Base-by-base conservation (phyloP, 2,329 filamentous ascomycete genomes). In the Nothophoma quercina region DNA sequence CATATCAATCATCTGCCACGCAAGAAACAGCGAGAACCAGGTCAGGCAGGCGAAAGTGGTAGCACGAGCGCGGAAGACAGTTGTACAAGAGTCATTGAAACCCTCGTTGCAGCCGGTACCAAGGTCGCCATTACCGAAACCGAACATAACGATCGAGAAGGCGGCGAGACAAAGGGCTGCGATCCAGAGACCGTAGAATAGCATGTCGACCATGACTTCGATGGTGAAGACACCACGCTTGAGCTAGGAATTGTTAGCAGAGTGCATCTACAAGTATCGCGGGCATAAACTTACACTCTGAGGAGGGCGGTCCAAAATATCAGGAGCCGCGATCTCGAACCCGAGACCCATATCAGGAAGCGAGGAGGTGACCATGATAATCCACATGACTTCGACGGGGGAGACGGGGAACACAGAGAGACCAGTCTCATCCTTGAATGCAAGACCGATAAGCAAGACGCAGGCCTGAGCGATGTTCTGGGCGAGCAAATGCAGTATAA, bases 1-100 rank as follows among this genome's bases (percentile, higher is more conserved):
- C 75, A 88, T 82, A 67, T 89, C 81, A 59, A 58, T 62, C 68
- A 90, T 88, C 70, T 92, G 88, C 89, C 89, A 92, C 1, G 89
- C 88, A 7, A 90, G 79, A 77, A 91, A 89, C 15, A 91, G 81
- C 0, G 88, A 87, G 64, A 88, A 88, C 88, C 88, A 91, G 0
- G 88, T 91, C 38, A 91, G 81, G 59, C 84, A 88, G 34, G 86
- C 87, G 67, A 91, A 91, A 1, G 85, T 88, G 0, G 89, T 90
- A 1, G 87, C 87, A 30, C 89, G 85, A 2, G 88, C 88, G 33
- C 71, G 71, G 64, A 72, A 73, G 2, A 73, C 70, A 13, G 66
- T 62, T 7, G 67, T 60, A 56, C 70, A 72, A 28, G 43, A 48
- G 2, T 49, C 25, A 53, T 62, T 66, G 51, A 64, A 72, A 9